Evolutionary conservation across 2,329 filamentous ascomycete genomes (phyloP), one percentile per base, ranked within the genome.

Genomic region (Dothidotthia symphoricarpi): DNA sequence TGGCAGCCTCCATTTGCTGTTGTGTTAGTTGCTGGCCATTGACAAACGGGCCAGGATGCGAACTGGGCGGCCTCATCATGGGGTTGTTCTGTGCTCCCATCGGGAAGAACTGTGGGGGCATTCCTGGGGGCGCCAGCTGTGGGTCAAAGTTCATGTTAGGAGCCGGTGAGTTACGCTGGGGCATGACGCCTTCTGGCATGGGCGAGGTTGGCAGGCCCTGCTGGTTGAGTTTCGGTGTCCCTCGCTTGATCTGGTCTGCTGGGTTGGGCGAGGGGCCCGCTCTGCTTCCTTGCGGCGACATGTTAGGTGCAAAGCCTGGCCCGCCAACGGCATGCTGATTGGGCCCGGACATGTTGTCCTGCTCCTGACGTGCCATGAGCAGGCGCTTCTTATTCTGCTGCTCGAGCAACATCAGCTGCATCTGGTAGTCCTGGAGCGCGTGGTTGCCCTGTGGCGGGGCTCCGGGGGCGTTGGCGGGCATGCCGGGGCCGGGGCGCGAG

Each of bases 381-480:
- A 91, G 74, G 13, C 86, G 76, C 68, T 89, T 90, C 75, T 90
- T 91, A 57, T 91, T 91, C 68, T 91, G 86, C 67, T 90, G 86
- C 68, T 91, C 86, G 12, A 91, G 76, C 33, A 90, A 70, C 86
- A 90, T 91, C 61, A 91, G 70, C 64, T 91, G 86, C 86, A 90
- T 90, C 70, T 91, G 86, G 57, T 91, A 91, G 64, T 93, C 86
- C 66, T 90, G 86, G 30, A 91, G 74, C 15, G 86, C 86, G 63
- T 90, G 86, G 62, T 88, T 91, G 67, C 83, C 85, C 36, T 76
- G 53, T 36, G 75, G 53, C 69, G 75, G 45, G 68, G 74, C 59
- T 44, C 68, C 61, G 33, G 63, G 66, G 44, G 74, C 72, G 36
- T 75, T 80, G 53, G 89, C 84, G 44, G 83, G 80, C 59, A 84